Base-by-base conservation (phyloP, 345 rosid species). In the Turritis glabra region DNA sequence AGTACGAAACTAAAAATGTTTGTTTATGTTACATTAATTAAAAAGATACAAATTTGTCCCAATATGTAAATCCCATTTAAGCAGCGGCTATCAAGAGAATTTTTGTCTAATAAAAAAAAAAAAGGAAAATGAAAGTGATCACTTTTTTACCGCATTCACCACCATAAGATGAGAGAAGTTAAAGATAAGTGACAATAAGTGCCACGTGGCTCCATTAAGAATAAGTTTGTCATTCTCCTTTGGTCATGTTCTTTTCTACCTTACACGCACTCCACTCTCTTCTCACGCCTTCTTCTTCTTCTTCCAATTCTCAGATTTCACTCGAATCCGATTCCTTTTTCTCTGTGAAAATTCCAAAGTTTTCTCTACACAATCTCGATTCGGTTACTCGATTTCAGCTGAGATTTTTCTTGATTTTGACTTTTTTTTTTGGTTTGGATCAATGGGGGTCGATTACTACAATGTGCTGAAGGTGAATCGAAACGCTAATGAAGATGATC, bases 361-460 rank as follows among this genome's bases (percentile, higher is more conserved):
- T 22, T 23, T 4, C 15, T 21, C 8, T 3, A 9, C 17, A n/a
- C 40, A 30, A 27, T 72, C 25, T 55, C 47, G 47, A 62, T 27
- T 71, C 12, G 26, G 0, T 33, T 5, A 5, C 30, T 19, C 1
- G 52, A 12, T 21, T 52, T 35, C 48, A 67, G 6, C 55, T 43
- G 8, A 30, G n/a, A 38, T 25, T 26, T 58, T 21, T 22, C 2
- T 25, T 23, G 19, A 25, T 29, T 40, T 76, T 58, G 79, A 68
- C 64, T 68, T 60, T 73, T 67, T 32, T 3, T 18, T 48, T 48
- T 0, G 3, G 9, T 18, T 19, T 15, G 19, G 64, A 64, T 54
- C 73, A 58, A 91, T 91, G 97, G 98, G 93, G 3, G 86, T 94
- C 4, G 97, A 91, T 80, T 94, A 91, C 90, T 94, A 91, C 81